A percentile compares a stretch with the other conserved stretches of the same genome.
phyloP scores from a whole-genome alignment of 257 asterid species.

The Solanum neorickii region DNA sequence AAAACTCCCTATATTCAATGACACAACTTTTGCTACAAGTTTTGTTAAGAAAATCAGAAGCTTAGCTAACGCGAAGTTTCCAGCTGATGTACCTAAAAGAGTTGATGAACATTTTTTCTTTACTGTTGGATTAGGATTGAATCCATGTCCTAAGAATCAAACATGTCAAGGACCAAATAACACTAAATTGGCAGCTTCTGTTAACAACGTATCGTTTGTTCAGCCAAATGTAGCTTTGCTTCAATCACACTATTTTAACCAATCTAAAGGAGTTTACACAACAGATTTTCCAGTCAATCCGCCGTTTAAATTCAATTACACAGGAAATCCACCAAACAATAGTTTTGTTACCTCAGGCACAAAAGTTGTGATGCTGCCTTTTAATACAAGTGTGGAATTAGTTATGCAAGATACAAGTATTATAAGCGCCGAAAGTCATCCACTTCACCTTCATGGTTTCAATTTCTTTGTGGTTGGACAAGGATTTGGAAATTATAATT shows the following conservation, averaged over 20 bases:
- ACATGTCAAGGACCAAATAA: slow-evolving; percentile 57
- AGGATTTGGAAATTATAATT: slow-evolving; percentile 47
- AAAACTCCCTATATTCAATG: slow-evolving; percentile 17
- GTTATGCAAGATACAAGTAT: slow-evolving; percentile 61
- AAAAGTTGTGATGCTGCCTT: slow-evolving; percentile 31
- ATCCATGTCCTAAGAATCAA: slow-evolving; percentile 24
- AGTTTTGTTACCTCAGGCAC: slow-evolving; percentile 30
- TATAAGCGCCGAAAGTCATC: slow-evolving; percentile 49
- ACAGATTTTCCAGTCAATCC: slow-evolving; percentile 54
- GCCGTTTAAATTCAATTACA: slow-evolving; percentile 39
- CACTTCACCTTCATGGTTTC: slow-evolving; percentile 59
- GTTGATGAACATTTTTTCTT: slow-evolving; percentile 40
- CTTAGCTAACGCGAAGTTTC: slow-evolving; percentile 24
- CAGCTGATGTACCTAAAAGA: slow-evolving; percentile 38
- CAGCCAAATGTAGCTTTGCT: slow-evolving; percentile 43
- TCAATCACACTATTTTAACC: slow-evolving; percentile 47
- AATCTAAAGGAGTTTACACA: slow-evolving; percentile 43
- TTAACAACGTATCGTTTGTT: slow-evolving; percentile 50
- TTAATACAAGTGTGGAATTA: slow-evolving; percentile 38
- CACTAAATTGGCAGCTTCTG: slow-evolving; percentile 33
- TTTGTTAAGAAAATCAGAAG: slow-evolving; percentile 29
- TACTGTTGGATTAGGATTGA: slow-evolving; percentile 55
- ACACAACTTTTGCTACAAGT: slow-evolving; percentile 22
- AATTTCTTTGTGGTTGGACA: slow-evolving; percentile 53
- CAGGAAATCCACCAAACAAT: slow-evolving; percentile 44